Evolutionary conservation across 768 basidiomycete species (phyloP).

Genomic region (Podaxis sp.): DNA sequence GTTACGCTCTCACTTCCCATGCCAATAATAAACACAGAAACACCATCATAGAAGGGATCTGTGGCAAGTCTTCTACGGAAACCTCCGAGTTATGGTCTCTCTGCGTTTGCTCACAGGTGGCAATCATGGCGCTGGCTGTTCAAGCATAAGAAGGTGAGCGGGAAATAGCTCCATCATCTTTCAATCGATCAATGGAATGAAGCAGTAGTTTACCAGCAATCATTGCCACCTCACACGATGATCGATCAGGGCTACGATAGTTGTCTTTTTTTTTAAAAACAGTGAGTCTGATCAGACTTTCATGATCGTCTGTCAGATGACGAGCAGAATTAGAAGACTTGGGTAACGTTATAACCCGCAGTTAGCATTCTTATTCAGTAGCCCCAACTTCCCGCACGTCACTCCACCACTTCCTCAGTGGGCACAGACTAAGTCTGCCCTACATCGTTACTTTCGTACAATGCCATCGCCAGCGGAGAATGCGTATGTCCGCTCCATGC

Average conservation of each 20-base stretch:
- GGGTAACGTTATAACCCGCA: background rate
- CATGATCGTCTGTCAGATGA: background rate
- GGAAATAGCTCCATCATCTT: too few species aligned
- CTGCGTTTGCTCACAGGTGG: too few species aligned
- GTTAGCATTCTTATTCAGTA: background rate
- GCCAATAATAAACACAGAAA: too few species aligned
- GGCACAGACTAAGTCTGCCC: background rate
- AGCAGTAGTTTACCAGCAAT: too few species aligned
- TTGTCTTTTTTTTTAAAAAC: background rate
- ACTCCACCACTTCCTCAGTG: background rate
- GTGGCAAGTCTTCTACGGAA: too few species aligned
- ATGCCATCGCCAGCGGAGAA: conserved; percentile 27
- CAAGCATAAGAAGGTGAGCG: too few species aligned
- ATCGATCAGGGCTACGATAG: background rate
- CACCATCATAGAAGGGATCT: too few species aligned
- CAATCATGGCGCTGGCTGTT: too few species aligned
- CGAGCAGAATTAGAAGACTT: background rate
- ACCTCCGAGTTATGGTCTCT: too few species aligned
- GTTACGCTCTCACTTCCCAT: too few species aligned
- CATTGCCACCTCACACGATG: background rate
- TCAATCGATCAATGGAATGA: too few species aligned
- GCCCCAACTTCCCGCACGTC: background rate
- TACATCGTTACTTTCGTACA: background rate
- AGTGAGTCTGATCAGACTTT: background rate
- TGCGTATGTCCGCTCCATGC: conserved; percentile 26